Base-by-base conservation (phyloP, 176 grass and related monocot genomes). In the Carex kokanica region DNA sequence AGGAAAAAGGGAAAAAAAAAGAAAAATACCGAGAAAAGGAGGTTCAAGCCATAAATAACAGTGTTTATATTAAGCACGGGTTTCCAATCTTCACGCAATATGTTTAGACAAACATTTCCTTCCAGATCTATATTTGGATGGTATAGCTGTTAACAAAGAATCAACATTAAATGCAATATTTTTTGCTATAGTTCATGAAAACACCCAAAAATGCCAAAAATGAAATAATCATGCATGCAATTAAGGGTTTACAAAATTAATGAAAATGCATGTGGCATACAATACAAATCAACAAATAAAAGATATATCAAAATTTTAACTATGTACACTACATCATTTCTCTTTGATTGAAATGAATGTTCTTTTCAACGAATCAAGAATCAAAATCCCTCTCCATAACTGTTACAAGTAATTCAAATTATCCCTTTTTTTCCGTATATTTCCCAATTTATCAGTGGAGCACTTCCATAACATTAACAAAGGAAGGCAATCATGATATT, bases 61-160 rank as follows among this genome's bases (percentile, higher is more conserved):
- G 91, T 90, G 84, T 93, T 93, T 70, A 90, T 87, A 56, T 93
- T 93, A 51, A 93, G 83, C 52, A 93, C 88, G 82, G 91, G 91
- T 74, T 93, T 93, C 91, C 88, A 90, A 34, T 90, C 91, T 86
- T 93, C 88, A 86, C 88, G 91, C 66, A 93, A 84, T 86, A 93
- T 93, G 78, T 90, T 93, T 17, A 93, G 81, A 75, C 91, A 93
- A 56, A 93, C 91, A 85, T 93, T 93, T 83, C 92, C 92, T 51
- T 94, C 92, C 80, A 94, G 54, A 74, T 94, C 92, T 47, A 94
- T 94, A 82, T 94, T 94, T 55, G 92, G 89, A 88, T 94, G 92
- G 56, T 94, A 94, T 41, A 94, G 83, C 92, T 94, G 66, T 55
- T 52, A 68, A 40, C 20, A 91, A 67, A 53, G 34, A 16, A 55